A percentile compares a stretch with the other conserved stretches of the same genome.
Evolutionary conservation across 2,329 filamentous ascomycete species (phyloP).

Genomic region (Clonostachys solani): DNA sequence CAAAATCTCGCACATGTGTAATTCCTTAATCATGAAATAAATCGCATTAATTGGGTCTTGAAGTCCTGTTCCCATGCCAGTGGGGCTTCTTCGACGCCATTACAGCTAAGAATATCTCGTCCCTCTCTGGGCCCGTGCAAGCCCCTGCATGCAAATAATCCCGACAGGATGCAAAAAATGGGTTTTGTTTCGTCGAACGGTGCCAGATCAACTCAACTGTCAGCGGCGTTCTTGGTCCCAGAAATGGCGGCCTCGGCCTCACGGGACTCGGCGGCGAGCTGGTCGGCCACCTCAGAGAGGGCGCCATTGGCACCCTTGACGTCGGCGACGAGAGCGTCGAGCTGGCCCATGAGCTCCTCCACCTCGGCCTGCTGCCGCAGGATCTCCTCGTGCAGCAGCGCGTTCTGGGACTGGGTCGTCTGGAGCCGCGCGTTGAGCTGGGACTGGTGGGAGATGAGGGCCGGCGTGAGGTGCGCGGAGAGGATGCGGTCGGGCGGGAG

Average conservation of each 20-base stretch:
- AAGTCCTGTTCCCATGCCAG: too few relatives aligned
- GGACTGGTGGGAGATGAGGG: constrained; percentile 46
- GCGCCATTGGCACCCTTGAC: constrained; percentile 47
- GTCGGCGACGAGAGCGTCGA: constrained; percentile 50
- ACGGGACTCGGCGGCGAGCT: constrained; percentile 45
- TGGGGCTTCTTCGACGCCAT: too few relatives aligned
- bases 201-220: not conserved
- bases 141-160: not conserved
- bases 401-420: constrained; percentile 53
- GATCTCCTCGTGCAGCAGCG: constrained; percentile 45
- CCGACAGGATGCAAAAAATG: too few relatives aligned
- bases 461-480: constrained; percentile 48
- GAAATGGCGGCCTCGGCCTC: constrained; percentile 26
- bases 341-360: constrained; percentile 38
- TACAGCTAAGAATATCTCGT: too few relatives aligned
- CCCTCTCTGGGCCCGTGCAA: not conserved
- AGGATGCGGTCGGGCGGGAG: constrained; percentile 48
- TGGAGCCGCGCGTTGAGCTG: constrained; percentile 54
- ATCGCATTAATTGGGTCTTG: too few relatives aligned
- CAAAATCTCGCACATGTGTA: too few relatives aligned
- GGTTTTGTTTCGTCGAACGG: too few relatives aligned
- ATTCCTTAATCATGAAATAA: too few relatives aligned
- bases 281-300: constrained; percentile 39
- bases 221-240: constrained; percentile 1
- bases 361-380: constrained; percentile 51